Evolutionary conservation across 73 alveolate genomes (phyloP).

Genomic region (Tetrahymena elliotti): DNA sequence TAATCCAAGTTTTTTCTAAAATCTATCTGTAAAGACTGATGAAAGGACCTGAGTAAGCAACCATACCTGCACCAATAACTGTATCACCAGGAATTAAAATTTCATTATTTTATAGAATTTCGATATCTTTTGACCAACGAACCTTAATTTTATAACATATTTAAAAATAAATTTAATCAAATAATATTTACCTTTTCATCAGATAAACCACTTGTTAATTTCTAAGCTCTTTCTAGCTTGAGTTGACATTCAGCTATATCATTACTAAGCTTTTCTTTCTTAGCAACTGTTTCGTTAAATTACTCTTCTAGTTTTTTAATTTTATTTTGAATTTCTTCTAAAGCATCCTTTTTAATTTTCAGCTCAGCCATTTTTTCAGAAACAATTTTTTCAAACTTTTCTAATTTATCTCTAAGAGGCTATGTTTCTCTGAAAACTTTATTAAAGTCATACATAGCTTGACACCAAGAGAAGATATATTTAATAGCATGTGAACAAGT

Average conservation of each 20-base stretch:
- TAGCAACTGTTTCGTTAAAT: constrained; percentile 46
- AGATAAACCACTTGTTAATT: constrained; percentile 89
- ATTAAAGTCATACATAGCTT: constrained; percentile 72
- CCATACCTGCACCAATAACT: constrained; percentile 98
- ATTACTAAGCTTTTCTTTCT: constrained; percentile 48
- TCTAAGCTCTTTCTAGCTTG: constrained; percentile 94
- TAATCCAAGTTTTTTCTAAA: constrained; percentile 92
- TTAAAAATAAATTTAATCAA: too few relatives aligned
- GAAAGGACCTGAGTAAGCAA: constrained; percentile 98
- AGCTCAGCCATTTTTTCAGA: constrained; percentile 52
- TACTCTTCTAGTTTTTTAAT: constrained; percentile 46
- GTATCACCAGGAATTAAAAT: constrained; percentile 95
- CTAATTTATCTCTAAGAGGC: constrained; percentile 59
- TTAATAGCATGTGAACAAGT: constrained; percentile 79
- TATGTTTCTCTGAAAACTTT: constrained; percentile 55
- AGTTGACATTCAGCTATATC: constrained; percentile 72
- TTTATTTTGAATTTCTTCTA: constrained; percentile 65
- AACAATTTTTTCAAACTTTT: constrained; percentile 50
- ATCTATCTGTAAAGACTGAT: constrained; percentile 82
- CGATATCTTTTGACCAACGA: constrained; percentile 92
- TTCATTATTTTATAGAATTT: constrained; percentile 65
- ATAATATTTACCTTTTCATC: constrained; percentile 83
- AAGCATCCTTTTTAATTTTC: constrained; percentile 54
- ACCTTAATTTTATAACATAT: background rate
- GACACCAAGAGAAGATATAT: constrained; percentile 82